phyloP scores from a whole-genome alignment of 306 rosid species.

The Trichosanthes cucumerina region DNA sequence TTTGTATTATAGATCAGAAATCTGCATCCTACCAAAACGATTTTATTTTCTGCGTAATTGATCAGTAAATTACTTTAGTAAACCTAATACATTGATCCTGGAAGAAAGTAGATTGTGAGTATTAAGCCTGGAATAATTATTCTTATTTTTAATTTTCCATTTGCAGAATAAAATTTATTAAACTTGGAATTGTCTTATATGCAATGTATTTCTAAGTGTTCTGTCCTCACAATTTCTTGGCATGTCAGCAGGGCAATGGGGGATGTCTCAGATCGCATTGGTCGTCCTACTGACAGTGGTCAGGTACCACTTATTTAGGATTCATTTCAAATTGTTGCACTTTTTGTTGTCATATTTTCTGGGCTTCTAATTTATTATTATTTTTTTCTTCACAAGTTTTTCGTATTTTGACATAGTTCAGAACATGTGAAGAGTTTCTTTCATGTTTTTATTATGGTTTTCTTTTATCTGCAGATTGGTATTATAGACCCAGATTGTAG shows the following conservation, averaged over 20 bases:
- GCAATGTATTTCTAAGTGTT: not conserved
- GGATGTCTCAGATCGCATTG: slow-evolving; percentile 97
- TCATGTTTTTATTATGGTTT: not conserved
- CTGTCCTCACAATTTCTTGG: not conserved
- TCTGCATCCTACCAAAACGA: not conserved
- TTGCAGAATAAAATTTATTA: not conserved
- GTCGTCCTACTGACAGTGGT: slow-evolving; percentile 94
- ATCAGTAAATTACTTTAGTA: not conserved
- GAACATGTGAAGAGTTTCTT: not conserved
- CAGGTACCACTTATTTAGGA: slow-evolving; percentile 41
- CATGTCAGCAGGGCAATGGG: slow-evolving; percentile 75
- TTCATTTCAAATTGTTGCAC: not conserved
- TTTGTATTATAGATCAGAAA: not conserved
- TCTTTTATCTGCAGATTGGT: slow-evolving; percentile 65
- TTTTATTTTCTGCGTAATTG: not conserved
- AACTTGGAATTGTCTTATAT: not conserved
- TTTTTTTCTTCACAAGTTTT: slow-evolving; percentile 1
- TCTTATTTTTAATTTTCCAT: not conserved
- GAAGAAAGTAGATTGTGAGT: not conserved
- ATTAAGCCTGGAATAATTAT: not conserved
- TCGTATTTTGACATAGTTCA: not conserved
- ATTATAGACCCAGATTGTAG: slow-evolving; percentile 96
- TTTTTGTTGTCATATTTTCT: not conserved
- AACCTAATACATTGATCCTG: not conserved
- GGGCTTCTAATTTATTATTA: not conserved